Percentiles rank a stretch among this genome's conserved stretches.
phyloP scores from a whole-genome alignment of 768 basidiomycete species.

The Auricularia auricula-judae region DNA sequence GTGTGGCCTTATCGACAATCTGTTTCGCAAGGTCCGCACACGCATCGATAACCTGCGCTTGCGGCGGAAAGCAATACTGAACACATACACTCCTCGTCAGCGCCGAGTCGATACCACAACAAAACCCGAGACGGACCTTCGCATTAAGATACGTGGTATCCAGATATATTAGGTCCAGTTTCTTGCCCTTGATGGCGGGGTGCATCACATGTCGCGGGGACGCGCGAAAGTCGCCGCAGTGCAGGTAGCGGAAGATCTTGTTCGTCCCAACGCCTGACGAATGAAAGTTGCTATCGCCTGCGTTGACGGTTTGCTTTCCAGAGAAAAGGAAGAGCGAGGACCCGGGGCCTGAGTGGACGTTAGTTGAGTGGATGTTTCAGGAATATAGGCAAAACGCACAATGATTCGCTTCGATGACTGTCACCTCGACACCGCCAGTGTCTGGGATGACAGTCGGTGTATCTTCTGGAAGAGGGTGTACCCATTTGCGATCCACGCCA shows the following conservation, averaged over 20 bases:
- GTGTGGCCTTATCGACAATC: slow-evolving; percentile 33
- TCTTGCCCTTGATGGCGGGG: slow-evolving; percentile 69
- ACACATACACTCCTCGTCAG: slow-evolving; percentile 1
- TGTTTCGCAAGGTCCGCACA: slow-evolving; percentile 74
- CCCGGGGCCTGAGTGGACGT: slow-evolving; percentile 46
- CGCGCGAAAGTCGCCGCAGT: slow-evolving; percentile 91
- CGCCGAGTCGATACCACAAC: not conserved
- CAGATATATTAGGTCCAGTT: slow-evolving; percentile 79
- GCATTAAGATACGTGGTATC: slow-evolving; percentile 96
- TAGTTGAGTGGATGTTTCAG: not conserved
- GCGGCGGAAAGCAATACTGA: slow-evolving; percentile 90
- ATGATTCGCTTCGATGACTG: slow-evolving; percentile 96
- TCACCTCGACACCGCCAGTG: slow-evolving; percentile 79
- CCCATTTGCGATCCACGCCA: slow-evolving; percentile 79
- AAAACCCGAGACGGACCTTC: slow-evolving; percentile 35
- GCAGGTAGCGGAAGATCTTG: slow-evolving; percentile 74
- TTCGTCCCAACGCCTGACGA: slow-evolving; percentile 60
- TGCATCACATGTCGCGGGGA: slow-evolving; percentile 82
- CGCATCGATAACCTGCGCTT: slow-evolving; percentile 86
- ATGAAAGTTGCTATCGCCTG: slow-evolving; percentile 72
- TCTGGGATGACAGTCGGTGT: slow-evolving; percentile 61
- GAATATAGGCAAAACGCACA: slow-evolving; percentile 32
- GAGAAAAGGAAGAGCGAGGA: slow-evolving; percentile 92
- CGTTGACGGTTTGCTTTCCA: slow-evolving; percentile 79
- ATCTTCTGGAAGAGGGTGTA: slow-evolving; percentile 78